Evolutionary conservation across 345 rosid species (phyloP).

Genomic region (Gossypium australe): DNA sequence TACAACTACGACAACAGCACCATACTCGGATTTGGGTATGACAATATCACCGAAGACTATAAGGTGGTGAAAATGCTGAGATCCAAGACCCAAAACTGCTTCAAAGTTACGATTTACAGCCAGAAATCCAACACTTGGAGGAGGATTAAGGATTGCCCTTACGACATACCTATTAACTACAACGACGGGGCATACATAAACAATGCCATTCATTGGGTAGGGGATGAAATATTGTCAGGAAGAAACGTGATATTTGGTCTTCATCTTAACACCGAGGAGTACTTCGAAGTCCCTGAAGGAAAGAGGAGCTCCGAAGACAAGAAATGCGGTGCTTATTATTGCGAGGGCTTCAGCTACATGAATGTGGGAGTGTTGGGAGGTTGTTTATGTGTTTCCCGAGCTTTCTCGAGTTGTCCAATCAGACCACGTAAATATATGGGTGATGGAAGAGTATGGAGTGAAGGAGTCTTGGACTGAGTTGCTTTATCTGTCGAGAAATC

Average conservation of each 20-base stretch:
- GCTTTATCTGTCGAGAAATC: neutral
- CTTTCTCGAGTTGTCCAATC: neutral
- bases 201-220: slow-evolving; percentile 5
- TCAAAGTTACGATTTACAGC: neutral
- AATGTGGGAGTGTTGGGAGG: neutral
- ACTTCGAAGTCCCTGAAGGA: neutral
- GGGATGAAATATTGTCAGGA: neutral
- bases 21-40: slow-evolving; percentile 1
- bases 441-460: neutral
- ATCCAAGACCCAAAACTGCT: neutral
- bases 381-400: neutral
- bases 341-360: neutral
- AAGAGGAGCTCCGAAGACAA: neutral
- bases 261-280: neutral
- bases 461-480: neutral
- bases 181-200: slow-evolving; percentile 5
- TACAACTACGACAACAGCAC: neutral
- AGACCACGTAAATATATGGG: neutral
- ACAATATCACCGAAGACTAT: neutral
- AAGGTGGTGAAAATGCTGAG: slow-evolving; percentile 3
- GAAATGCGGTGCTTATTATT: neutral
- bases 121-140: neutral
- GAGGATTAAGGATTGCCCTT: slow-evolving; percentile 6
- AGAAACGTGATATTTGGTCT: neutral
- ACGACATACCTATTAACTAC: neutral